Base-by-base conservation (phyloP, 805 yeast genomes). In the Osmozyma mogii region DNA sequence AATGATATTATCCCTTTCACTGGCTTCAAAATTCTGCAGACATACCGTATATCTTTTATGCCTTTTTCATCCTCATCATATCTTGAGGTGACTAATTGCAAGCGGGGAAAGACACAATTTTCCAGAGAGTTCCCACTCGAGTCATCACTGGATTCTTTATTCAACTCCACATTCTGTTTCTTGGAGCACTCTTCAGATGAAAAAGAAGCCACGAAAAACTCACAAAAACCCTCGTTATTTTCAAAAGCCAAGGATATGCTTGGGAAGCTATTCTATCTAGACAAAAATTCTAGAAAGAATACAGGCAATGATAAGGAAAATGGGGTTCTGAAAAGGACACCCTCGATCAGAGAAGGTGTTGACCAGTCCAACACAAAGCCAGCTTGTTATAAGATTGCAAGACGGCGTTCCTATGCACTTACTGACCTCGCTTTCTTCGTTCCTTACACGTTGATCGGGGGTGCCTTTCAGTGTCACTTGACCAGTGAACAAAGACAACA, bases 381-480 rank as follows among this genome's bases (percentile, higher is more conserved):
- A 6, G 6, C 32, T 28, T 76, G 83, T 35, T 77, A 66, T 43
- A 73, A 76, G 34, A 47, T 78, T 33, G 82, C 50, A 12, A 62
- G 87, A 40, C 58, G 77, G 24, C 65, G 67, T 38, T 65, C 68
- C 38, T 77, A 70, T 41, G 70, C 72, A 0, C 48, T 47, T 9
- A 55, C 74, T 28, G 50, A 62, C 17, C 29, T 65, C 8, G 61
- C 69, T 1, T 44, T 74, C 5, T 75, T 62, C 43, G 54, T 71
- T 10, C 84, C 85, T 0, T 56, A 64, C 12, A 65, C 75, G 0
- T 70, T 72, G 54, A 70, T 81, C 2, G 89, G 88, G 5, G 85
- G 76, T 0, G 40, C 80, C 2, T 81, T 66, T 48, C 63, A 64
- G 31, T 75, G 82, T 42, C 52, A 63, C 9, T 34, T 68, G 1